These are phyloP conservation scores for Cystoisospora suis DNA, from an alignment of 169 alveolate genomes.

Conservation along the genomic window DNA sequence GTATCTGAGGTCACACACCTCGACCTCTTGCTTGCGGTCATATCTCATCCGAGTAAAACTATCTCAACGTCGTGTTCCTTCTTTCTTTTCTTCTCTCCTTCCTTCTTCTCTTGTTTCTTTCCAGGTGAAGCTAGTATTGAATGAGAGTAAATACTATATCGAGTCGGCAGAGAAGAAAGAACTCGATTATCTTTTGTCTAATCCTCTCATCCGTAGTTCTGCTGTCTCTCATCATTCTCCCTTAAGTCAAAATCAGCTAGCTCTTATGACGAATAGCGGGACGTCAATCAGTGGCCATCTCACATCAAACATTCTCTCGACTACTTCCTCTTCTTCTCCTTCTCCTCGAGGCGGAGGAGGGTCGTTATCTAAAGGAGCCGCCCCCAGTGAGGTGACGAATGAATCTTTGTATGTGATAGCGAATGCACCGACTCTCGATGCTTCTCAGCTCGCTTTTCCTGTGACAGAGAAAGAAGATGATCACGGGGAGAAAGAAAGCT, in stretches of 20 bases:
- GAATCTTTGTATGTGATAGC: slow-evolving; percentile 67
- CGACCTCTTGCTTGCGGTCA: too few species aligned
- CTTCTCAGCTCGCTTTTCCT: slow-evolving; percentile 73
- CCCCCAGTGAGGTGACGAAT: background rate
- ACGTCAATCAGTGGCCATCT: too few species aligned
- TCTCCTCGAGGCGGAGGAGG: too few species aligned
- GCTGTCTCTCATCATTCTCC: slow-evolving; percentile 51
- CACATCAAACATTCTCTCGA: too few species aligned
- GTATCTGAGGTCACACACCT: too few species aligned
- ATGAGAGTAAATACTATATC: slow-evolving; percentile 92
- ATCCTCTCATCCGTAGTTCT: slow-evolving; percentile 83
- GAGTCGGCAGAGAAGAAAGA: slow-evolving; percentile 89
- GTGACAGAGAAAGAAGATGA: slow-evolving; percentile 62
- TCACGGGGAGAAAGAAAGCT: slow-evolving; percentile 66
- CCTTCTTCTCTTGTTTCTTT: slow-evolving; percentile 83
- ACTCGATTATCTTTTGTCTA: slow-evolving; percentile 82
- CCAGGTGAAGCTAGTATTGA: slow-evolving; percentile 91
- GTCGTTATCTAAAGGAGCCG: background rate
- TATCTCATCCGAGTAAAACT: too few species aligned
- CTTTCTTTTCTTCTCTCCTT: background rate
- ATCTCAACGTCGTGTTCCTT: background rate
- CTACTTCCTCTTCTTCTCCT: too few species aligned
- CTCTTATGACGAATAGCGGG: background rate
- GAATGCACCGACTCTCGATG: slow-evolving; percentile 71
- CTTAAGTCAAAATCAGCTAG: background rate